These are phyloP conservation scores for Ustilago bromivora DNA, from an alignment of 1,284 basidiomycete species.

Conservation along the genomic window DNA sequence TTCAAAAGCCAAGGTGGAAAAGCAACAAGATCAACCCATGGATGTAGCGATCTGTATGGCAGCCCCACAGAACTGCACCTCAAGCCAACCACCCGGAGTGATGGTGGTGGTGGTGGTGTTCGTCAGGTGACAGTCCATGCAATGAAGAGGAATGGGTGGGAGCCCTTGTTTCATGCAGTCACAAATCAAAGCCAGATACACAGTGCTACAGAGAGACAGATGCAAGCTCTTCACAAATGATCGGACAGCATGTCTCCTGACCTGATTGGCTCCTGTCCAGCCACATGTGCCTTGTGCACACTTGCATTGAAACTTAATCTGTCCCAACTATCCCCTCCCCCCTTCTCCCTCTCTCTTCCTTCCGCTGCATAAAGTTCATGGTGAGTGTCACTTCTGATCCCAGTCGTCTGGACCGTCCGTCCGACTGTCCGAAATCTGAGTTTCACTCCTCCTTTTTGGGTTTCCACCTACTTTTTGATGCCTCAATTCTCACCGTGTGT, in stretches of 20 bases:
- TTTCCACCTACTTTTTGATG: background rate
- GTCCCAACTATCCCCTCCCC: background rate
- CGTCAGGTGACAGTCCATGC: background rate
- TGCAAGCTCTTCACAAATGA: background rate
- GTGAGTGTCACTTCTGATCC: background rate
- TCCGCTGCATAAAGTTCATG: background rate
- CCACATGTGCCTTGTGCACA: background rate
- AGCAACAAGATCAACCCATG: background rate
- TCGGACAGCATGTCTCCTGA: constrained; percentile 1
- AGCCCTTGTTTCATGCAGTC: background rate
- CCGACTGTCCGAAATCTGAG: background rate
- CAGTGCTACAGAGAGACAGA: background rate
- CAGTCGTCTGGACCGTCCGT: background rate
- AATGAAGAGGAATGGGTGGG: background rate
- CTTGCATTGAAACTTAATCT: background rate
- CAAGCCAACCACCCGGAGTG: background rate
- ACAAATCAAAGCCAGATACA: background rate
- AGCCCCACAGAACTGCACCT: background rate
- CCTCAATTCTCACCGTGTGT: background rate
- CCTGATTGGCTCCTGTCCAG: background rate
- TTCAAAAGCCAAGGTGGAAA: background rate
- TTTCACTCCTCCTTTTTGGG: background rate
- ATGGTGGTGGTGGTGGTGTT: background rate
- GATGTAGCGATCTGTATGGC: background rate
- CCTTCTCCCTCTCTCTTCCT: background rate